A percentile compares a stretch with the other conserved stretches of the same genome.
Conservation (phyloP, 2,329 filamentous ascomycete genomes). For the Nothophaeocryptopus gaeumannii region DNA sequence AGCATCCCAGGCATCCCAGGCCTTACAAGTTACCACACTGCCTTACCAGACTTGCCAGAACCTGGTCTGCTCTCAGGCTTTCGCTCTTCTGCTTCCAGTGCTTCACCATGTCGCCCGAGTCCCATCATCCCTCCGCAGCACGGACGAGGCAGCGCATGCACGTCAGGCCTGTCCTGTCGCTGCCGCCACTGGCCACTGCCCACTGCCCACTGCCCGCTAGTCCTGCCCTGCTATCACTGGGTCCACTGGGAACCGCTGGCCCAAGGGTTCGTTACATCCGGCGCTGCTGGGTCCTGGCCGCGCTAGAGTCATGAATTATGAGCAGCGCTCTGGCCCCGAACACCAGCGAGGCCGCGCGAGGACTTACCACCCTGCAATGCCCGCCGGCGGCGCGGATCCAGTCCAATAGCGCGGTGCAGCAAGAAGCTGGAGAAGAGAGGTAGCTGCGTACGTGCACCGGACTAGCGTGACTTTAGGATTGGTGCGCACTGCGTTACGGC, state of each 20-base stretch:
- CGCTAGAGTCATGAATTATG: conserved; percentile 17
- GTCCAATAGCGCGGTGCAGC: conserved; percentile 16
- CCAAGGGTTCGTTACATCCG: conserved; percentile 13
- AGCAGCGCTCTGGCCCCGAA: conserved; percentile 15
- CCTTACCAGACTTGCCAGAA: background rate
- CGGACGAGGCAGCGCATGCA: background rate
- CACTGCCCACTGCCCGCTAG: background rate
- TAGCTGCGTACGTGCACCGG: conserved; percentile 10
- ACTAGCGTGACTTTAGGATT: conserved; percentile 8
- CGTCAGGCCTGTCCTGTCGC: conserved; percentile 13
- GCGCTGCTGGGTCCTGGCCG: conserved; percentile 16
- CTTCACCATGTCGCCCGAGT: too few relatives aligned
- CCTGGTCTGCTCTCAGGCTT: too few relatives aligned
- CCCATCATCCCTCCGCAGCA: too few relatives aligned
- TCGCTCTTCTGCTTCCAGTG: too few relatives aligned
- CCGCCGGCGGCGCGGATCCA: conserved; percentile 11
- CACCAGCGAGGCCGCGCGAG: conserved; percentile 7
- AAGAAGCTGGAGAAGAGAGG: conserved; percentile 19
- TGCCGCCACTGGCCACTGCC: conserved; percentile 1
- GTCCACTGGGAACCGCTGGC: conserved; percentile 18
- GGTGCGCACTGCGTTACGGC: too few relatives aligned
- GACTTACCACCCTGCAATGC: conserved; percentile 11
- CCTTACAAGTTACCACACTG: too few relatives aligned
- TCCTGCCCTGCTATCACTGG: background rate
- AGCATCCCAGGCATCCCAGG: background rate